phyloP scores from a whole-genome alignment of 306 rosid species.

The Cucumis cinereus region DNA sequence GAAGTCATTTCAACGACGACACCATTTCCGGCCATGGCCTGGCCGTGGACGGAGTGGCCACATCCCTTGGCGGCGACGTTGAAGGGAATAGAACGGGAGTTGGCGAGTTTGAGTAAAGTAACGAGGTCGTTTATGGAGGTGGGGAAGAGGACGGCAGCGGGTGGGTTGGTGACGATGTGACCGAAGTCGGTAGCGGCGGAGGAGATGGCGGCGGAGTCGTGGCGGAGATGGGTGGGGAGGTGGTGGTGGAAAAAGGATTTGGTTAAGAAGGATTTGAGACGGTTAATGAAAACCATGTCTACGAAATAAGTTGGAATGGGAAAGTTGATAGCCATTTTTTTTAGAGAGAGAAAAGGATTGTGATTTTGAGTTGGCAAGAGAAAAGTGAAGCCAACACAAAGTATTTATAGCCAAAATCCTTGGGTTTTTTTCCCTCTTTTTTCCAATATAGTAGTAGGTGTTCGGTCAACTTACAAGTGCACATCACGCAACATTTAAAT shows the following conservation, averaged over 20 bases:
- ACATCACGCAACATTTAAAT: too few relatives aligned
- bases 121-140: constrained; percentile 31
- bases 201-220: constrained; percentile 32
- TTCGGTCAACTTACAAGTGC: too few relatives aligned
- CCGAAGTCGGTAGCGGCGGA: constrained; percentile 57
- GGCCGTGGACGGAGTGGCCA: constrained; percentile 65
- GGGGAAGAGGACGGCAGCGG: constrained; percentile 47
- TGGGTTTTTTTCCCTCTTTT: not conserved
- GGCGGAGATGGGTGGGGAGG: constrained; percentile 21
- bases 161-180: constrained; percentile 27
- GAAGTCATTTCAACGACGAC: constrained; percentile 64
- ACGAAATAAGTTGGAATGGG: constrained; percentile 13
- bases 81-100: constrained; percentile 11
- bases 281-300: constrained; percentile 22
- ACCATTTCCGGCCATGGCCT: constrained; percentile 47
- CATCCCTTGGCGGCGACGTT: constrained; percentile 56
- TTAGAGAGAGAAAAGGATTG: not conserved
- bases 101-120: constrained; percentile 28
- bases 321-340: constrained; percentile 24
- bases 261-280: constrained; percentile 16
- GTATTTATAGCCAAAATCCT: not conserved
- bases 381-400: not conserved
- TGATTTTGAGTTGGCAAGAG: constrained; percentile 8
- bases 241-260: not conserved
- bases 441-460: too few relatives aligned